A percentile compares a stretch with the other conserved stretches of the same genome.
Evolutionary conservation across 2,329 filamentous ascomycete genomes (phyloP).

Genomic region (Ceratocystis cacaofunesta): DNA sequence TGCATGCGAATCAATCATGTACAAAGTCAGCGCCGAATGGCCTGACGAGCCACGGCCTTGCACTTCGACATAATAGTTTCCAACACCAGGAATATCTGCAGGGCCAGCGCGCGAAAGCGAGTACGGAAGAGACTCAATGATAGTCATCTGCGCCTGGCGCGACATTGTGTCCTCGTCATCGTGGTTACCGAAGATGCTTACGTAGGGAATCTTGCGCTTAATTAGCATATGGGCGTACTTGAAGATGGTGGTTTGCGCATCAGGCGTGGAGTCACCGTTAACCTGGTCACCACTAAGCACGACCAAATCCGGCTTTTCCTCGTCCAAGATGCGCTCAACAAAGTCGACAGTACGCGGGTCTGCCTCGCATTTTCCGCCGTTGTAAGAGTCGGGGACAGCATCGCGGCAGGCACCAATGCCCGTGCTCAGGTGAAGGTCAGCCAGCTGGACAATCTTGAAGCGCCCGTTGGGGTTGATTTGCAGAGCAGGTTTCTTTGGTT

Average conservation of each 20-base stretch:
- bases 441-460: constrained; percentile 94
- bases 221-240: constrained; percentile 79
- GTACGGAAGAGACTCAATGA: constrained; percentile 76
- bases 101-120: constrained; percentile 78
- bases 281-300: constrained; percentile 88
- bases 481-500: constrained; percentile 49
- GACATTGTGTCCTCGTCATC: constrained; percentile 79
- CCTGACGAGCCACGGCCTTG: constrained; percentile 63
- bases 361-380: constrained; percentile 71
- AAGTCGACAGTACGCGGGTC: constrained; percentile 88
- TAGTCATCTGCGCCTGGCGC: constrained; percentile 64
- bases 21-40: constrained; percentile 87
- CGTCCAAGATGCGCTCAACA: constrained; percentile 65
- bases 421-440: constrained; percentile 88
- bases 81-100: constrained; percentile 70
- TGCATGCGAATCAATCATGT: constrained; percentile 82
- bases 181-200: constrained; percentile 92
- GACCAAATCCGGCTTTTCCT: constrained; percentile 86
- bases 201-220: constrained; percentile 78
- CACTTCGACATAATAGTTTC: constrained; percentile 89
- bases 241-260: constrained; percentile 85
- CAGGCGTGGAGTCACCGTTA: constrained; percentile 82
- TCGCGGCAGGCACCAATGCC: constrained; percentile 77
- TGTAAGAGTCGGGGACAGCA: constrained; percentile 57
- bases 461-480: constrained; percentile 76